Base-by-base conservation (phyloP, 1,284 basidiomycete species). In the Ceratobasidium sp. region DNA sequence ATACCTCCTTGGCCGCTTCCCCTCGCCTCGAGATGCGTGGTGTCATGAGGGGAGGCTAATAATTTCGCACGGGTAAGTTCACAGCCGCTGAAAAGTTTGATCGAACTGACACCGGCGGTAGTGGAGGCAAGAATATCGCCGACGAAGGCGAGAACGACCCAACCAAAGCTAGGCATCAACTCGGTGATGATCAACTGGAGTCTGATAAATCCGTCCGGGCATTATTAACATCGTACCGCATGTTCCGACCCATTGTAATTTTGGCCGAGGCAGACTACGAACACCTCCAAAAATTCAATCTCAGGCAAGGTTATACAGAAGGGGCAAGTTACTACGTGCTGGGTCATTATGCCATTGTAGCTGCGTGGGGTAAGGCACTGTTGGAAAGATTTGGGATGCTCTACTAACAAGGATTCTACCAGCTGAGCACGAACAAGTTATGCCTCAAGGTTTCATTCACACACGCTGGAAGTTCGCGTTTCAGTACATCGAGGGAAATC, bases 381-480 rank as follows among this genome's bases (percentile, higher is more conserved):
- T 46, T 7, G 4, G 4, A 46, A 3, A 14, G 6, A 21, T 21
- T 36, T 19, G n/a, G 16, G 30, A 2, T 14, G 13, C 5, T 8
- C 13, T 1, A 19, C 30, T 23, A 64, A 14, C 30, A 14, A 13
- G 16, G 14, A 52, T n/a, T 27, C 19, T 13, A 6, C 5, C 19
- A 67, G 62, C 62, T n/a, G 62, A 67, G 46, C 41, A 44, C 30
- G 62, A 67, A 39, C 52, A 67, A 30, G 44, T 56, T 46, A 44
- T 2, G 2, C 2, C 21, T 19, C 62, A 67, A 56, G 53, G 62
- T n/a, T 41, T 41, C 4, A 25, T 54, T 21, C 42, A 67, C 21
- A 67, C 62, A 5, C 62, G 62, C 4, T 67, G 62, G 62, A 67
- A 67, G 19, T 67, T 67, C 36, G 62, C 62, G 14, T 67, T 67